Percentiles rank a stretch among this genome's conserved stretches.
Conservation (phyloP, 2,329 filamentous ascomycete species). For the Orbilia blumenaviensis region DNA sequence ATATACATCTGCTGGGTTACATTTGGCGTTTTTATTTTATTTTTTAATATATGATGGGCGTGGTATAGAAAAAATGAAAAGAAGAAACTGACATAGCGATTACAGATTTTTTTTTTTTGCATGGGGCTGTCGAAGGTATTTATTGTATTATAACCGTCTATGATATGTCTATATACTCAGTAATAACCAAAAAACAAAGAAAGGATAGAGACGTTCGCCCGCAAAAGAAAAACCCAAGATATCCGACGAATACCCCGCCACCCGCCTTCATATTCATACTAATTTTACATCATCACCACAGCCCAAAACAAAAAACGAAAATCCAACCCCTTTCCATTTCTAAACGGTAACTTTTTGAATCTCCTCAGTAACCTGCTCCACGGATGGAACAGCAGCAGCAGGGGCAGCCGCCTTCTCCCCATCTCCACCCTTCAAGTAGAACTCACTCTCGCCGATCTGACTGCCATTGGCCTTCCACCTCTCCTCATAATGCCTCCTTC, state of each 20-base stretch:
- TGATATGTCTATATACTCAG: slow-evolving; percentile 33
- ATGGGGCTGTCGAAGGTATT: no score
- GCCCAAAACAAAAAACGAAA: neutral
- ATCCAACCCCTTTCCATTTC: no score
- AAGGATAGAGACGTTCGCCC: neutral
- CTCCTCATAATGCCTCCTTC: slow-evolving; percentile 70
- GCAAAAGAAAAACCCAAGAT: no score
- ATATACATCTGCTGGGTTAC: neutral
- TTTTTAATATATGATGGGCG: neutral
- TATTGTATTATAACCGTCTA: slow-evolving; percentile 48
- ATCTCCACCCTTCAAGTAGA: slow-evolving; percentile 79
- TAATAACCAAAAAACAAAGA: neutral
- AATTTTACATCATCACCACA: neutral
- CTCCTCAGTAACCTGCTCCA: slow-evolving; percentile 39
- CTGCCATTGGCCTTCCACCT: slow-evolving; percentile 84
- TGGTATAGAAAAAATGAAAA: neutral
- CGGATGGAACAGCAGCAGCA: slow-evolving; percentile 6
- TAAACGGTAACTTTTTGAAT: slow-evolving; percentile 37
- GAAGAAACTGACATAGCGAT: no score
- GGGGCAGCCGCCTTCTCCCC: slow-evolving; percentile 58
- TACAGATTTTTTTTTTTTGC: slow-evolving; percentile 4
- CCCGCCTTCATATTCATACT: neutral
- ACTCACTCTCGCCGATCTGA: slow-evolving; percentile 84
- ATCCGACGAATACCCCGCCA: no score
- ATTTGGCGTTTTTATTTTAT: slow-evolving; percentile 3